Percentiles rank a stretch among this genome's conserved stretches.
These are phyloP conservation scores for Phytophthora pinifolia DNA, from an alignment of 352 stramenopile genomes.

Conservation along the genomic window DNA sequence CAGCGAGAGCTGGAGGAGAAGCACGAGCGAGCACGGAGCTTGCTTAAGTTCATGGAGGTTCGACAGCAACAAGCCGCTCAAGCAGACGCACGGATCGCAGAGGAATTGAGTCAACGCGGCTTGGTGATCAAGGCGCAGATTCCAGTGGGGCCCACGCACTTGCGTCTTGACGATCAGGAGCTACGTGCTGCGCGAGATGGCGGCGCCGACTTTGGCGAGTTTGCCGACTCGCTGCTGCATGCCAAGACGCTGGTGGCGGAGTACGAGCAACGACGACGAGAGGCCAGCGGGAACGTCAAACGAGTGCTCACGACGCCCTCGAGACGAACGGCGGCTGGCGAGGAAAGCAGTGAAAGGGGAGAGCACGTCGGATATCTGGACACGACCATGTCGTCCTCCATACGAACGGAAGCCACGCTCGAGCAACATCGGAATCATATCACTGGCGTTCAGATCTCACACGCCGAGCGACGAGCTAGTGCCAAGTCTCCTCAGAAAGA, in stretches of 20 bases:
- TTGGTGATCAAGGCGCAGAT: constrained; percentile 79
- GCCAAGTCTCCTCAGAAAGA: too few relatives aligned
- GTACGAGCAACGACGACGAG: constrained; percentile 42
- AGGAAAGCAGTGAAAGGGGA: constrained; percentile 18
- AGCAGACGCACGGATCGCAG: constrained; percentile 42
- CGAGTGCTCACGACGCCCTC: constrained; percentile 1
- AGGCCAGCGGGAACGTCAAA: constrained; percentile 54
- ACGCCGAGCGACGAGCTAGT: too few relatives aligned
- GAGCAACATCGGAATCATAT: constrained; percentile 45
- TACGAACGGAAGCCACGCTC: constrained; percentile 56
- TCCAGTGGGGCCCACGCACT: constrained; percentile 61
- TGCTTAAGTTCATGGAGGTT: constrained; percentile 57
- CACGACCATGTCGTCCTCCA: constrained; percentile 43
- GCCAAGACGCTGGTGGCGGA: constrained; percentile 57
- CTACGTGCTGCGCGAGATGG: constrained; percentile 14
- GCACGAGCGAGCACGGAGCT: constrained; percentile 26
- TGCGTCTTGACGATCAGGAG: constrained; percentile 48
- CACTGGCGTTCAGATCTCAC: constrained; percentile 33
- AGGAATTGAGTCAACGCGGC: constrained; percentile 47
- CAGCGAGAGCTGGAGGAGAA: constrained; percentile 26
- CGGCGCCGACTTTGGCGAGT: constrained; percentile 39
- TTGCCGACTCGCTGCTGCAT: constrained; percentile 49
- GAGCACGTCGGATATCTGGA: constrained; percentile 52
- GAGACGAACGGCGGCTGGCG: constrained; percentile 14
- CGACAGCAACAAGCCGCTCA: constrained; percentile 42